Base-by-base conservation (phyloP, 495 filamentous ascomycete species). In the Tuber calosporum region DNA sequence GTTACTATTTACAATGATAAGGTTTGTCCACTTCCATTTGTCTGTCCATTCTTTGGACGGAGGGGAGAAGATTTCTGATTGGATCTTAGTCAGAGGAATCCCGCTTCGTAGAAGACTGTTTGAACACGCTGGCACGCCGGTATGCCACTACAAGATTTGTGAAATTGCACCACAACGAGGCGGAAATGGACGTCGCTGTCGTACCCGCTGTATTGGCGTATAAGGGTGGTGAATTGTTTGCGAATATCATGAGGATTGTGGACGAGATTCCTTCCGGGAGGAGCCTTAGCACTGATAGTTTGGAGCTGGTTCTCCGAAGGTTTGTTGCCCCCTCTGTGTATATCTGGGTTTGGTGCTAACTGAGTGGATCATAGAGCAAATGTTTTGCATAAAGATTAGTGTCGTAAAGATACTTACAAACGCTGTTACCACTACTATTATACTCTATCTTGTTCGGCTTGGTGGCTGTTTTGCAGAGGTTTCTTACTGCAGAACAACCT, bases 1-100 rank as follows among this genome's bases (percentile, higher is more conserved):
- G 95, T 99, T 34, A 93, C 92, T 81, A 92, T 99, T 73, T 97
- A 94, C 83, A 93, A 98, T 81, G 89, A 92, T 74, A 84, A 91
- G 87, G 94, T 97, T 87, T 79, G 70, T 67, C 71, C 62, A 69
- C 36, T 73, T 2, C 66, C 72, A n/a, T 68, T 68, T 26, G 37
- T 45, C 26, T 43, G 36, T 67, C 17, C 40, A 26, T 38, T 67
- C 34, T 26, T 72, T 45, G 7, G 71, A 45, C 40, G 30, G 68
- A 67, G 17, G 34, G 17, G 36, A 17, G 9, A 22, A 4, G 17
- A 45, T 58, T 42, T 8, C 69, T 37, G 6, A 67, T 69, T 43
- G 69, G n/a, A 20, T 8, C 43, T 70, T 80, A 97, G 94, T 93
- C 87, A 66, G 84, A 88, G 42, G 88, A 94, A 69, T 94, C 91